A percentile compares a stretch with the other conserved stretches of the same genome.
Evolutionary conservation across 768 basidiomycete species (phyloP).

Genomic region (Basidioascus undulatus): DNA sequence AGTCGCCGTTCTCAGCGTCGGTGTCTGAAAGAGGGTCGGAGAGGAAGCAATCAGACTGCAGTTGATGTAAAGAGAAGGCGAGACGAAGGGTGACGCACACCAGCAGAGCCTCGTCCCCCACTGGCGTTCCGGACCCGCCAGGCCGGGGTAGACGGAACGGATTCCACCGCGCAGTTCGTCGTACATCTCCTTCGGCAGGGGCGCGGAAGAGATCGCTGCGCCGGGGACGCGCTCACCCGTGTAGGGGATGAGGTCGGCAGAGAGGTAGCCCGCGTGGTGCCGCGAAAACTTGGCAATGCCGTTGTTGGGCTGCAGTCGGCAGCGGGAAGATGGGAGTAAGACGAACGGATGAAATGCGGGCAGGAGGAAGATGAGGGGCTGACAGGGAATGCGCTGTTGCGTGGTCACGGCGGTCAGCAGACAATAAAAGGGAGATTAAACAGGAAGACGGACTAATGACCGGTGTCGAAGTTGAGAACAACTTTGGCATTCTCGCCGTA

Average conservation of each 20-base stretch:
- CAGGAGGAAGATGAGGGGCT: no score
- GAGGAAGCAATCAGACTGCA: background rate
- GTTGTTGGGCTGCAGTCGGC: no score
- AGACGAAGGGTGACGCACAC: conserved; percentile 26
- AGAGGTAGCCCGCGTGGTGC: no score
- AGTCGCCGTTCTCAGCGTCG: conserved; percentile 64
- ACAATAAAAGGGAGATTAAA: no score
- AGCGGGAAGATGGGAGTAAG: no score
- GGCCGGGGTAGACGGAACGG: conserved; percentile 41
- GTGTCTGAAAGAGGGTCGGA: conserved; percentile 38
- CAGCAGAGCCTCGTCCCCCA: conserved; percentile 61
- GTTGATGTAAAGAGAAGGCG: background rate
- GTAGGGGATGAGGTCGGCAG: no score
- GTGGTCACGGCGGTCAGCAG: background rate
- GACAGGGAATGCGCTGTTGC: conserved; percentile 6
- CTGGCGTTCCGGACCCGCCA: conserved; percentile 51
- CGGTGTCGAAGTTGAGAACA: conserved; percentile 6
- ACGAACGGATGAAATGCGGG: no score
- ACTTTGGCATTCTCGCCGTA: background rate
- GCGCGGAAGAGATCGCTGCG: no score
- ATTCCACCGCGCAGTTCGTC: conserved; percentile 30
- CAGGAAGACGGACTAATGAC: conserved; percentile 3
- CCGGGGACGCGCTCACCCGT: no score
- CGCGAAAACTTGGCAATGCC: no score
- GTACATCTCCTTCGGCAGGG: conserved; percentile 38